phyloP scores from a whole-genome alignment of 2,329 filamentous ascomycete species.

The Penicillium sclerotigenum region DNA sequence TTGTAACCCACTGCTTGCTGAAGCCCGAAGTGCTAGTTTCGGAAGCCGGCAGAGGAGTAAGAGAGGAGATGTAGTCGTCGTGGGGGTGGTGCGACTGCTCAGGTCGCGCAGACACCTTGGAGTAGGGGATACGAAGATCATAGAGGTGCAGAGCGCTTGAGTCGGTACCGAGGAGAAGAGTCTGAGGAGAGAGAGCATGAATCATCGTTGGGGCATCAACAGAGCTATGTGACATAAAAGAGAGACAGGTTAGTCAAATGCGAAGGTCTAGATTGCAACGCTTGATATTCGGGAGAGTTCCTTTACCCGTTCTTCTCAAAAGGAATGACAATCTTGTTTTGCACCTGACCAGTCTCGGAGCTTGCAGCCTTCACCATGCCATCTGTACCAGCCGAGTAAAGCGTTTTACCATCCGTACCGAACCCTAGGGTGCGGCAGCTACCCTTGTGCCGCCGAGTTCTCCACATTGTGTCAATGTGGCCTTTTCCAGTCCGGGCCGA shows the following conservation, averaged over 20 bases:
- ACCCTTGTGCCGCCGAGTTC: constrained; percentile 85
- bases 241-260: constrained; percentile 10
- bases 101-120: constrained; percentile 59
- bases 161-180: constrained; percentile 84
- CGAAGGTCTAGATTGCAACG: not conserved
- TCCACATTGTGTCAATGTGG: constrained; percentile 79
- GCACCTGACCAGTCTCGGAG: constrained; percentile 62
- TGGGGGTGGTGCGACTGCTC: constrained; percentile 82
- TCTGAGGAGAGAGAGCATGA: constrained; percentile 81
- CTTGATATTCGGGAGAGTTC: constrained; percentile 6
- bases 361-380: constrained; percentile 61
- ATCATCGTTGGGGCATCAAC: constrained; percentile 76
- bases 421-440: constrained; percentile 83
- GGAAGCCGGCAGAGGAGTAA: constrained; percentile 77
- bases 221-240: constrained; percentile 33
- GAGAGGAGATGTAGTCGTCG: constrained; percentile 85
- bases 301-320: constrained; percentile 40
- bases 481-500: constrained; percentile 62
- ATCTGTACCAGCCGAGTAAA: constrained; percentile 61
- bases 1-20: constrained; percentile 92
- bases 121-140: constrained; percentile 66
- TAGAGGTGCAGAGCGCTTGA: constrained; percentile 84
- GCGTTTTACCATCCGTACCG: constrained; percentile 69
- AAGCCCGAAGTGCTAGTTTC: constrained; percentile 81
- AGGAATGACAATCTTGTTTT: constrained; percentile 79